phyloP scores from a whole-genome alignment of 225 moss, liverwort and hornwort species.

The Pseudoscleropodium purum region DNA sequence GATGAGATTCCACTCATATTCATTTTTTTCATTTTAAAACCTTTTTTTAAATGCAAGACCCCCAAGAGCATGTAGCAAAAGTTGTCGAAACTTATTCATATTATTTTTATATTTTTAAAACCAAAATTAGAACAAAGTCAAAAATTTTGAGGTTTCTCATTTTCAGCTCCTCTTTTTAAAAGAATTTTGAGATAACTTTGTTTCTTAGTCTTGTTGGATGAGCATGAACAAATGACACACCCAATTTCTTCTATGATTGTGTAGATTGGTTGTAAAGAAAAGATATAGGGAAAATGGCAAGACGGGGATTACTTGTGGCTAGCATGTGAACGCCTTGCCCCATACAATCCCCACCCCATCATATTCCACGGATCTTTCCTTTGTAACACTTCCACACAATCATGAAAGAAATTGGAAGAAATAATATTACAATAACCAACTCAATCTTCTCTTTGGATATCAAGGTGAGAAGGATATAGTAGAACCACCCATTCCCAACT shows the following conservation, averaged over 20 bases:
- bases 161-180: rapidly evolving
- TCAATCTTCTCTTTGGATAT: neutral
- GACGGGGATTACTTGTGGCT: rapidly evolving
- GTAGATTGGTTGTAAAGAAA: rapidly evolving
- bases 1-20: neutral
- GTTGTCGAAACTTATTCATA: neutral
- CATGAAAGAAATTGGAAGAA: neutral
- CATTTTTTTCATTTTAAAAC: neutral
- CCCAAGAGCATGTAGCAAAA: neutral
- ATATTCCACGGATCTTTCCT: neutral
- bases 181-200: neutral
- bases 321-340: rapidly evolving
- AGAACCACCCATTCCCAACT: too few species aligned
- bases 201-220: neutral
- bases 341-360: rapidly evolving
- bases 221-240: rapidly evolving
- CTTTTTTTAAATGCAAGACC: neutral
- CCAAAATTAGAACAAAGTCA: neutral
- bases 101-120: neutral
- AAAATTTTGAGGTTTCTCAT: rapidly evolving
- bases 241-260: neutral
- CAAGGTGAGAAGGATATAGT: neutral
- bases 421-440: neutral
- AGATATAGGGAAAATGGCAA: neutral
- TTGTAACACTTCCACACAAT: rapidly evolving